Conservation (phyloP, 208 protist species). For the Vickermania spadyakhi region DNA sequence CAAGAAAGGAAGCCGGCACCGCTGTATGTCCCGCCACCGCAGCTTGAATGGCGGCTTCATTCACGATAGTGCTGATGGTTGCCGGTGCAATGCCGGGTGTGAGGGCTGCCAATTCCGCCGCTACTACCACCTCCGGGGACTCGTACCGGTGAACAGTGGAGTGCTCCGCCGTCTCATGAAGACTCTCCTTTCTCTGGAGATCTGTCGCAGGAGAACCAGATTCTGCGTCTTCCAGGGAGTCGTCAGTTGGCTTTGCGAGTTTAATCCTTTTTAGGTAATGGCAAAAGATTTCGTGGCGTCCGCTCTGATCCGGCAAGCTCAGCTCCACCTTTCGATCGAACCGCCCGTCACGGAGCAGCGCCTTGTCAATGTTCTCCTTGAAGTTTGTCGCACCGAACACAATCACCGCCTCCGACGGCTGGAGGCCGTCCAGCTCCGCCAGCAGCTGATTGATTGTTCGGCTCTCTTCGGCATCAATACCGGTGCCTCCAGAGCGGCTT, state of each 20-base stretch:
- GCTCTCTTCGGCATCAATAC: constrained; percentile 78
- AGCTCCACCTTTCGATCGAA: constrained; percentile 94
- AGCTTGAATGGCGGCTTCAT: constrained; percentile 86
- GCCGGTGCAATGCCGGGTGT: constrained; percentile 90
- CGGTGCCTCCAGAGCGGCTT: constrained; percentile 58
- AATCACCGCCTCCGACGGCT: constrained; percentile 84
- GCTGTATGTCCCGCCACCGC: constrained; percentile 87
- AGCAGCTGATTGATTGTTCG: constrained; percentile 96
- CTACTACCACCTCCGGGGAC: background rate
- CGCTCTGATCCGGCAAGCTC: constrained; percentile 63
- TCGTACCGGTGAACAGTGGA: too few relatives aligned
- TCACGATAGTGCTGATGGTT: constrained; percentile 88
- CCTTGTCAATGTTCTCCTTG: constrained; percentile 89
- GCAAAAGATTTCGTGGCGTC: constrained; percentile 54
- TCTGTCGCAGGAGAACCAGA: constrained; percentile 1
- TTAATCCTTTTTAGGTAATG: constrained; percentile 56
- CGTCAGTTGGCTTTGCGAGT: background rate
- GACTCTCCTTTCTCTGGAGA: too few relatives aligned
- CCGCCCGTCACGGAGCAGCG: constrained; percentile 94
- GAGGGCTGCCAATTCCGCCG: constrained; percentile 44
- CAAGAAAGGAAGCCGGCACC: constrained; percentile 61
- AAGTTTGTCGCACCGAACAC: constrained; percentile 98
- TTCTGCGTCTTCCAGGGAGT: constrained; percentile 11
- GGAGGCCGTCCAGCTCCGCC: constrained; percentile 93
- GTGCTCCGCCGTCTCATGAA: too few relatives aligned